Base-by-base conservation (phyloP, 371 early-diverging fungal species). In the Mucor racemosus region DNA sequence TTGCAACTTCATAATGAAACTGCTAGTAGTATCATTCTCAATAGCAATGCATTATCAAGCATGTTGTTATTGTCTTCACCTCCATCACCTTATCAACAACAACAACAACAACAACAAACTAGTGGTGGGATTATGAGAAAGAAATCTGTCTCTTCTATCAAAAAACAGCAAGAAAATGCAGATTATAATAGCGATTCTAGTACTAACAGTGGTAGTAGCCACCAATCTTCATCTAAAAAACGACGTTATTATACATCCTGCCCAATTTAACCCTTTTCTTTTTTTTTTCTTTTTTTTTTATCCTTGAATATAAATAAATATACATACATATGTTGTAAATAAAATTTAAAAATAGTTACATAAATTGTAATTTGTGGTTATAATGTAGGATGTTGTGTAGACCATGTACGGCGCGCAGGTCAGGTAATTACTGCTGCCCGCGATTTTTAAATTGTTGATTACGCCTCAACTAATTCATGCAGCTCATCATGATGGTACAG, bases 1-100 rank as follows among this genome's bases (percentile, higher is more conserved):
- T 39, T 65, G 40, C 59, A 65, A 5, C 36, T 58, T 10, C 65
- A 65, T 53, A 65, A 65, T 14, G 40, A 65, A 41, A 33, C 35
- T 0, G 65, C 65, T 9, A 59, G 59, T 34, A 38, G 53, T 50
- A 65, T 65, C 8, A 65, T 65, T 7, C 31, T 59, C 14, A 65
- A 59, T 11, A 65, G 58, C 17, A 65, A 46, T 34, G 19, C 58
- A 9, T 11, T 50, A 26, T 44, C 58, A 0, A 50, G 38, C 13
- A 58, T 58, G 53, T 19, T 59, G 1, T 36, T 65, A 8, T 19
- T 58, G 21, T 58, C 58, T 33, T 46, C 65, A 44, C 42, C 64
- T 15, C 54, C 54, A 17, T 2, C 46, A 46, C 19, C 46, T 5
- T 17, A 17, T 0, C 15, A 9, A 19, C 50, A 11, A 8, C 19